Evolutionary conservation across 179 eudicot genomes (phyloP), one percentile per base, ranked within the genome.

Genomic region (Silene coronaria): DNA sequence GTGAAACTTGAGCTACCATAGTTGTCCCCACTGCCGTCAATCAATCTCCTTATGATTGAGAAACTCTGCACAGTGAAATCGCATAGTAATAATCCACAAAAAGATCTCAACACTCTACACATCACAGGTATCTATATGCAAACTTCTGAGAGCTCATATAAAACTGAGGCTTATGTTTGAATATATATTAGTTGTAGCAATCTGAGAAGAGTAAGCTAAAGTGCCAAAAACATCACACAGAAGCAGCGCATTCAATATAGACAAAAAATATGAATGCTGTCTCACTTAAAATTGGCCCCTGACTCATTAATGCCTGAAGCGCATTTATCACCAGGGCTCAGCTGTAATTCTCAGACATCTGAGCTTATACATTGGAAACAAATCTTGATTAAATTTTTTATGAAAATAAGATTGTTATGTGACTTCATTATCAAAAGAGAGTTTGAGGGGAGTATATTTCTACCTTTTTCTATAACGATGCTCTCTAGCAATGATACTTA

Each of bases 1-100:
- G 85, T 85, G 66, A 87, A 84, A 82, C 80, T 93, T 73, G 93
- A 90, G 77, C 83, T 75, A 17, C 91, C 93, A 79, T 82, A 80
- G 80, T 80, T 73, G 80, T 86, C 87, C 71, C 83, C 88, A 80
- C 46, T 77, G 81, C 81, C 75, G 51, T 91, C 97, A 46, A 91
- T 46, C 64, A 95, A 85, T 77, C 82, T 93, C 79, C 81, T 93
- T 30, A 85, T 76, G 36, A 89, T 72, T 58, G 80, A 80, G 78
- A 93, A 89, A 75, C 91, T 84, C 99, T 96, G 98, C 85, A 85
- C 63, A 24, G 76, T 60, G 65, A 75, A 77, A 22, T 32, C 4
- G 57, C 24, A n/a, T 26, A 46, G 46, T 48, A 78, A 26, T 67
- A 51, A 61, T 55, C 69, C 5, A 63, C 21, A 46, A 36, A 55